Evolutionary conservation across 1,284 basidiomycete genomes (phyloP).

Genomic region (Grifola frondosa): DNA sequence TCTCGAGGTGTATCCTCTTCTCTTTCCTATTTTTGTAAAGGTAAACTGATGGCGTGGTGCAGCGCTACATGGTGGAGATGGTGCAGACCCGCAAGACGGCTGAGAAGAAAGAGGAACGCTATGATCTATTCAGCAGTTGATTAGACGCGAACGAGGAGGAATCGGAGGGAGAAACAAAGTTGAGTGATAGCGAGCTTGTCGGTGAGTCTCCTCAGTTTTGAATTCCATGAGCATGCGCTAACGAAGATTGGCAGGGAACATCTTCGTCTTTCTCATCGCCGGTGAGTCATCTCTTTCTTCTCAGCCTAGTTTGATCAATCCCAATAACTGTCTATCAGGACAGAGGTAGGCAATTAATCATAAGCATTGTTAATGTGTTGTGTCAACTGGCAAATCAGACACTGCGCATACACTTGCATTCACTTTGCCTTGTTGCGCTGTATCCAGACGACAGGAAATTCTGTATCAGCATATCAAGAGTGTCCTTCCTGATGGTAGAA

Average conservation of each 20-base stretch:
- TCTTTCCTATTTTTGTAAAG: too few relatives aligned
- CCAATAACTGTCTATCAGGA: too few relatives aligned
- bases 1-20: conserved; percentile 38
- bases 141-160: conserved; percentile 47
- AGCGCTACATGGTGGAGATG: conserved; percentile 60
- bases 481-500: conserved; percentile 40
- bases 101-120: conserved; percentile 40
- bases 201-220: conserved; percentile 34
- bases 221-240: too few relatives aligned
- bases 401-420: conserved; percentile 58
- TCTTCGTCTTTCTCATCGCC: conserved; percentile 47
- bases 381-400: too few relatives aligned
- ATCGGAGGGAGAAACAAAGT: conserved; percentile 30
- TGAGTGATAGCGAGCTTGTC: conserved; percentile 51
- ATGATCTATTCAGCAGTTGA: conserved; percentile 58
- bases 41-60: background rate
- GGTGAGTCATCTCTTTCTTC: conserved; percentile 26
- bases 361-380: too few relatives aligned
- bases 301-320: too few relatives aligned
- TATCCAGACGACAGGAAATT: conserved; percentile 64
- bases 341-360: too few relatives aligned
- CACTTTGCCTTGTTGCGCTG: conserved; percentile 47
- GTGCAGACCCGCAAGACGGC: conserved; percentile 42
- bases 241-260: conserved; percentile 43
- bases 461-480: conserved; percentile 52